Base-by-base conservation (phyloP, 768 basidiomycete genomes). In the Fomitopsis serialis region DNA sequence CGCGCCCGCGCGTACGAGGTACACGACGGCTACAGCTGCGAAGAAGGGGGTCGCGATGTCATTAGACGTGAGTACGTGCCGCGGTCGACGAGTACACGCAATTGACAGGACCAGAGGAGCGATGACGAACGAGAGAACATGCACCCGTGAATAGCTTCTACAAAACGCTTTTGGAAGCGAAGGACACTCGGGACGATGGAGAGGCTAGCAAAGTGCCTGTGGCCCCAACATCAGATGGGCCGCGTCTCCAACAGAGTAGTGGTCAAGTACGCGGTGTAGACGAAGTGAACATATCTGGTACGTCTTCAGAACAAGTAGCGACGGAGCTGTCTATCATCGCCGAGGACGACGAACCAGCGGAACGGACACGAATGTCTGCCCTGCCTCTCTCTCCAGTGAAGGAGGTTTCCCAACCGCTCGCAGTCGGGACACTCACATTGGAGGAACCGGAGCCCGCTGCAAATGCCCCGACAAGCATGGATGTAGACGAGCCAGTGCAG, bases 291-390 rank as follows among this genome's bases (percentile, higher is more conserved):
- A n/a, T n/a, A 3, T 34, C 27, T 34, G 25, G 19, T 13, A 21
- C 46, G 46, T 29, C 27, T 21, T 34, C 46, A 12, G 48, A 49
- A 22, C 10, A 4, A 4, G 48, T 11, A 15, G 55, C 54, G 35
- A 76, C 74, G 42, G 78, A 82, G 48, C 67, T 90, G 34, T 89
- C 87, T 25, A 74, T 85, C 50, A 88, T 89, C 51, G 81, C 77
- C 0, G 87, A 89, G 68, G 86, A 80, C 49, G 87, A 90, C 45
- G 83, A 87, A 60, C 72, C 70, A 2, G 66, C 66, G 3, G 84
- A 87, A 51, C 66, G 66, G 34, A 67, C 56, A 48, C 46, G 61
- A 8, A 37, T 48, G 3, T 61, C 58, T 34, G 42, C n/a, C 17
- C 22, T 17, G 15, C 48, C 32, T 5, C 50, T 40, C 4, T 22